Base-by-base conservation (phyloP, 768 basidiomycete species). In the Boletus coccyginus region DNA sequence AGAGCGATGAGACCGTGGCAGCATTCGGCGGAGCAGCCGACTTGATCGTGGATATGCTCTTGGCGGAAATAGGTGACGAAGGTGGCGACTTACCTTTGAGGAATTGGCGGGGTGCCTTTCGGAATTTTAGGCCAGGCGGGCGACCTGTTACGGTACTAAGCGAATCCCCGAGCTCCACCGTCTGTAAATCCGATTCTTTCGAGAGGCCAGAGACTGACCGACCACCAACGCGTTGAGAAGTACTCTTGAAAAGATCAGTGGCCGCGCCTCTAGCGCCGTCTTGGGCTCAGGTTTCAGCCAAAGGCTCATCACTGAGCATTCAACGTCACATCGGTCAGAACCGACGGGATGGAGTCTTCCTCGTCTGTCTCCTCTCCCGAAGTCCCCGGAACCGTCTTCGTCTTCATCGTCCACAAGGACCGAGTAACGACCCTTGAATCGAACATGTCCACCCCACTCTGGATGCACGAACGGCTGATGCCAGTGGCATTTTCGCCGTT, bases 401-500 rank as follows among this genome's bases (percentile, higher is more conserved):
- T 81, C 83, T 1, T 87, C 88, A 19, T 84, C 86, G 61, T 88
- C 90, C 44, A 92, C 72, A 50, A 92, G 74, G 57, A 94, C 79
- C 3, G 91, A 92, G 72, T 91, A 79, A 17, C 90, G 79, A 11
- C 90, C 93, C 71, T 92, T 92, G 81, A 92, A 97, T 45, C 94
- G 66, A 95, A 97, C 32, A 95, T 85, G 70, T 94, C 92, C n/a
- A 84, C 75, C 24, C 38, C 27, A 27, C 68, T 73, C 27, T 87
- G 74, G 70, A 19, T 78, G 81, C 11, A 86, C 80, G 11, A 87
- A 90, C 6, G 88, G 58, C 87, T 89, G 44, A 21, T 88, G 84
- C 8, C 88, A 88, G 66, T 89, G 88, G 7, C 84, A 44, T 87
- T 89, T 49, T 89, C 87, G 38, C 85, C 87, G 64, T 91, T 1